Base-by-base conservation (phyloP, 192 early-diverging fungal species). In the Linnemannia zychae region DNA sequence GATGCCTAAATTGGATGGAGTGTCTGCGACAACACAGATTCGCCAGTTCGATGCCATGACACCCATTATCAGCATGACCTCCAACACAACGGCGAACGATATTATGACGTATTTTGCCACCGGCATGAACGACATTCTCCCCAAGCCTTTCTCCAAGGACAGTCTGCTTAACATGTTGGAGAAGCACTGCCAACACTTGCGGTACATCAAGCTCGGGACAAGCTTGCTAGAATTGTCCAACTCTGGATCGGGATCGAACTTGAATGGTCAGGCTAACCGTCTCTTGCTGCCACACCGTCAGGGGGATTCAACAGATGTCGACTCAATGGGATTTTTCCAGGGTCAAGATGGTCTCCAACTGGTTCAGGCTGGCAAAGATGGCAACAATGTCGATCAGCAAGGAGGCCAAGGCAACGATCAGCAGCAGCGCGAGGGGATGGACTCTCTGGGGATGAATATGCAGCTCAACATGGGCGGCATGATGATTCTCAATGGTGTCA, bases 11-110 rank as follows among this genome's bases (percentile, higher is more conserved):
- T 63, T 96, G 48, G 92, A 95, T 74, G 95, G 94, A 24, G 87
- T 95, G 20, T 87, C 84, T 33, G 93, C 93, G 1, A 93, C 94
- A 9, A 88, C 86, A 3, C 90, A 89, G 65, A 94, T 96, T 69
- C 91, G 95, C n/a, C 91, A 92, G 53, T 93, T 93, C 85, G 92
- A 96, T 80, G 81, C 84, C 47, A 72, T 84, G 66, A 93, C 92
- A 5, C 94, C 94, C 9, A 94, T 96, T 44, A 92, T 96, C 57
- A 90, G 91, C 15, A 96, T 96, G 95, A 94, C 94, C 7, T 87
- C 90, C 4, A 94, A 93, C 52, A 92, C 90, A 12, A 91, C 92
- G 1, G 88, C 89, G 20, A 87, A 80, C 37, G 91, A 94, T 46
- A 90, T 93, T 63, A 88, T 92, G 80, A 91, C 79, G 13, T 95